Percentiles rank a stretch among this genome's conserved stretches.
phyloP scores from a whole-genome alignment of 2,329 filamentous ascomycete species.

The Talaromyces sp. region DNA sequence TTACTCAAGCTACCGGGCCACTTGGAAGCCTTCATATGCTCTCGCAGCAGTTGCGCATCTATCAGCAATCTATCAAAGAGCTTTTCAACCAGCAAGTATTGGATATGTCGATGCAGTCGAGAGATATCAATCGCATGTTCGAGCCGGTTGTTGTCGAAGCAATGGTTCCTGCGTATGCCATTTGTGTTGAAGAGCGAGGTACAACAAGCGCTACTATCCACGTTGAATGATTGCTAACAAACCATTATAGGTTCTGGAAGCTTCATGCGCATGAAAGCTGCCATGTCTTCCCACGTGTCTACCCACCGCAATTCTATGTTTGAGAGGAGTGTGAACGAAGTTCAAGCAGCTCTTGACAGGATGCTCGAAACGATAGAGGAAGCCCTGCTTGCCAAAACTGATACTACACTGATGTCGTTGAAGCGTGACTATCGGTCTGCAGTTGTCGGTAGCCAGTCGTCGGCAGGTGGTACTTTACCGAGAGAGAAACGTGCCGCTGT shows the following conservation, averaged over 20 bases:
- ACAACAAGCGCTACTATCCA: neutral
- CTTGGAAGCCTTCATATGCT: slow-evolving; percentile 13
- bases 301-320: slow-evolving; percentile 2
- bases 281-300: slow-evolving; percentile 5
- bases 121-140: slow-evolving; percentile 57
- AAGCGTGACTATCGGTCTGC: slow-evolving; percentile 16
- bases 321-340: slow-evolving; percentile 9
- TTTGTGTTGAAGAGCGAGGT: slow-evolving; percentile 48
- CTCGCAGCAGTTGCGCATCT: slow-evolving; percentile 19
- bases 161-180: slow-evolving; percentile 51
- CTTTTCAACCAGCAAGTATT: slow-evolving; percentile 29
- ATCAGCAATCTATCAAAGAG: slow-evolving; percentile 16
- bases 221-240: neutral
- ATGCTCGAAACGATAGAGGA: neutral
- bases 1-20: neutral
- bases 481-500: slow-evolving; percentile 5
- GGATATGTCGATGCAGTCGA: slow-evolving; percentile 43
- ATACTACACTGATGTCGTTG: neutral
- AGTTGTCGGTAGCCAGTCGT: slow-evolving; percentile 1
- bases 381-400: neutral
- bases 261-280: slow-evolving; percentile 15
- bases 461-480: neutral
- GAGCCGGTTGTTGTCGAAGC: slow-evolving; percentile 47
- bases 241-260: slow-evolving; percentile 1
- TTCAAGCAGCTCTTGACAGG: slow-evolving; percentile 4